These are phyloP conservation scores for Cenchrus purpureus DNA, from an alignment of 176 grass and related monocot genomes.

Conservation along the genomic window DNA sequence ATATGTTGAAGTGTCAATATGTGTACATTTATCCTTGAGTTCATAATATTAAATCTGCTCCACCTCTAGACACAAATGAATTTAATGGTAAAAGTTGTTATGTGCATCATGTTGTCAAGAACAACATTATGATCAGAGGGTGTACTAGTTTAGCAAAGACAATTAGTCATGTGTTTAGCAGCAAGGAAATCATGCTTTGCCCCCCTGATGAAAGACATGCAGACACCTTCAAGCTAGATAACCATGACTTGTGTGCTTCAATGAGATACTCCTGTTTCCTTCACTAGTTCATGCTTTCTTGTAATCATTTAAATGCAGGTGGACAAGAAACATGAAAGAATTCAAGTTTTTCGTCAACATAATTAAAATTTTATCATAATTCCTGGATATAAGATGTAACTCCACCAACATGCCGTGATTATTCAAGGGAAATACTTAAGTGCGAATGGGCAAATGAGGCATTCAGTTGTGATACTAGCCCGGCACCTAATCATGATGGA, in stretches of 20 bases:
- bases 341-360: not conserved
- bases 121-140: not conserved
- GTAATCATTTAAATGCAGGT: not conserved
- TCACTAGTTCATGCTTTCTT: not conserved
- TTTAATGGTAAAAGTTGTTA: not conserved
- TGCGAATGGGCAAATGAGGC: not conserved
- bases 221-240: not conserved
- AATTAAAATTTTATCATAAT: not conserved
- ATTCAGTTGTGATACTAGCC: not conserved
- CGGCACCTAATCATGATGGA: not conserved
- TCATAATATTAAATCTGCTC: not conserved
- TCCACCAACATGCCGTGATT: not conserved
- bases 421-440: not conserved
- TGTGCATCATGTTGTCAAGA: not conserved
- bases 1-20: constrained; percentile 9
- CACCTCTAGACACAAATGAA: not conserved
- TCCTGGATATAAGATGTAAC: constrained; percentile 10
- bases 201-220: not conserved
- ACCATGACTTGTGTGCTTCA: not conserved
- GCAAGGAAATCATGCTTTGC: not conserved
- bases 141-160: not conserved
- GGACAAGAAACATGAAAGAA: constrained; percentile 18
- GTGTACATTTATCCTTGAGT: not conserved
- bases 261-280: not conserved
- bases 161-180: not conserved